Percentiles rank a stretch among this genome's conserved stretches.
These are phyloP conservation scores for Aspergillus caelatus DNA, from an alignment of 2,329 filamentous ascomycete genomes.

Conservation along the genomic window DNA sequence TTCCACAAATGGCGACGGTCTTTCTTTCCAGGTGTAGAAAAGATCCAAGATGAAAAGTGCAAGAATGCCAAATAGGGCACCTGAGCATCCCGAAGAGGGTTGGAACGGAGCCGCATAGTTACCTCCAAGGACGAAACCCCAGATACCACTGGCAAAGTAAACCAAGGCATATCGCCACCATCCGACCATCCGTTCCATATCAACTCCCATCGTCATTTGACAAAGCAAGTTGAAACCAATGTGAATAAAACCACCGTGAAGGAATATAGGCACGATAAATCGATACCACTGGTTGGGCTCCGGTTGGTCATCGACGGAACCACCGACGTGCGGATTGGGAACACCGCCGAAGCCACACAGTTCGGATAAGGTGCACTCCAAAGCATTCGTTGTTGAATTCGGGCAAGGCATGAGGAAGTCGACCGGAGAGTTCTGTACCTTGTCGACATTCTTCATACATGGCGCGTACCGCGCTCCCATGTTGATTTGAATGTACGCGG, in stretches of 20 bases:
- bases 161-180: constrained; percentile 85
- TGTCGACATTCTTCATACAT: constrained; percentile 80
- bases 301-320: constrained; percentile 57
- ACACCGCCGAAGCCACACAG: constrained; percentile 84
- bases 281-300: constrained; percentile 94
- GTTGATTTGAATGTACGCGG: constrained; percentile 86
- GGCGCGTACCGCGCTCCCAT: constrained; percentile 93
- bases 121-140: constrained; percentile 91
- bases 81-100: constrained; percentile 85
- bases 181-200: constrained; percentile 91
- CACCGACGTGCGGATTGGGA: constrained; percentile 61
- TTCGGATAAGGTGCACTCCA: constrained; percentile 71
- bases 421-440: constrained; percentile 41
- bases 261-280: constrained; percentile 93
- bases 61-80: constrained; percentile 87
- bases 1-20: constrained; percentile 75
- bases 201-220: constrained; percentile 84
- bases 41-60: constrained; percentile 87
- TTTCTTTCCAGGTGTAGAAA: constrained; percentile 87
- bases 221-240: constrained; percentile 94
- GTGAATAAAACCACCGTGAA: constrained; percentile 91
- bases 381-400: constrained; percentile 66
- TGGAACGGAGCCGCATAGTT: constrained; percentile 86
- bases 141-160: constrained; percentile 89
- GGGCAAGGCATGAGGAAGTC: constrained; percentile 73